phyloP scores from a whole-genome alignment of 2,329 filamentous ascomycete species.

The Neonectria neomacrospora region DNA sequence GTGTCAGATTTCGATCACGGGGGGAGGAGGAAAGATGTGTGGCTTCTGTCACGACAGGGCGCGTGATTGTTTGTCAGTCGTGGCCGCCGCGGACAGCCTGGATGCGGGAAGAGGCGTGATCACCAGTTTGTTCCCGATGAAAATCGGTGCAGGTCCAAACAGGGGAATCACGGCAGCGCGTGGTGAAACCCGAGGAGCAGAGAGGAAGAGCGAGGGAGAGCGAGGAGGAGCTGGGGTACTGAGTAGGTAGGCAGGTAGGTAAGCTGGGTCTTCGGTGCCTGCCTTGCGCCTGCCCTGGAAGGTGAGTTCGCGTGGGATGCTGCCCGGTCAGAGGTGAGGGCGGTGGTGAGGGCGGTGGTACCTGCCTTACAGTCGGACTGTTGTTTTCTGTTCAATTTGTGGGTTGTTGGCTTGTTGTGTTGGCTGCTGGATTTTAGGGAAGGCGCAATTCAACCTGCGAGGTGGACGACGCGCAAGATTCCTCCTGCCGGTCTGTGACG shows the following conservation, averaged over 20 bases:
- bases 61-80: conserved; percentile 10
- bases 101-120: conserved; percentile 24
- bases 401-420: background rate
- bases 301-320: conserved; percentile 11
- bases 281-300: conserved; percentile 1
- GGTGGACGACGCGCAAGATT: conserved; percentile 1
- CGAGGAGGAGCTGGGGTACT: background rate
- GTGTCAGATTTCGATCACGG: background rate
- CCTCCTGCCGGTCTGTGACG: conserved; percentile 1
- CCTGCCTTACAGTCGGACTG: background rate
- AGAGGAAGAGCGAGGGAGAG: background rate
- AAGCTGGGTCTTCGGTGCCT: conserved; percentile 1
- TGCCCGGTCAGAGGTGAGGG: background rate
- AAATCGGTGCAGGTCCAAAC: conserved; percentile 4
- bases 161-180: conserved; percentile 34
- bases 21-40: conserved; percentile 1
- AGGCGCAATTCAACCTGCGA: background rate
- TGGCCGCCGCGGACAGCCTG: conserved; percentile 1
- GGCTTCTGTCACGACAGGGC: background rate
- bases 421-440: background rate
- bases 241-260: background rate
- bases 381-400: background rate
- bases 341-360: background rate
- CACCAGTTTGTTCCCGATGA: conserved; percentile 1
- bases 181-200: conserved; percentile 35